Conservation (phyloP, 164 flowering plant species). For the Euptelea pleiosperma region DNA sequence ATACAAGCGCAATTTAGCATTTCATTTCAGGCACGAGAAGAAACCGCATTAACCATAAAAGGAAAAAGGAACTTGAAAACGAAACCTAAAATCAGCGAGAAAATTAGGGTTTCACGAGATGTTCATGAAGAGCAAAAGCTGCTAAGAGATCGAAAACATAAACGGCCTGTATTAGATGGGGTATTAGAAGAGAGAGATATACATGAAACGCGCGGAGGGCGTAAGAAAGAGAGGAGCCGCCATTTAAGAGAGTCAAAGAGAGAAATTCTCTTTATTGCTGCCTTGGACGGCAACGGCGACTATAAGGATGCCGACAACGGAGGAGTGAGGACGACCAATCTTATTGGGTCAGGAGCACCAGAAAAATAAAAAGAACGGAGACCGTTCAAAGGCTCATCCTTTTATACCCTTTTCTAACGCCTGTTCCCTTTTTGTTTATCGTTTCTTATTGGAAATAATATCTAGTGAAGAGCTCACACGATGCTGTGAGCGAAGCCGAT, state of each 20-base stretch:
- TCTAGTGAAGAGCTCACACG: too few relatives aligned
- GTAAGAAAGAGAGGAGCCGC: conserved; percentile 17
- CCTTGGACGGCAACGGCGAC: neutral
- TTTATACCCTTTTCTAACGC: too few relatives aligned
- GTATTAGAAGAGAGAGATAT: too few relatives aligned
- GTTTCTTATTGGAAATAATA: too few relatives aligned
- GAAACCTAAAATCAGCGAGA: neutral
- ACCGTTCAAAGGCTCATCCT: too few relatives aligned
- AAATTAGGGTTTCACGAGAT: conserved; percentile 18
- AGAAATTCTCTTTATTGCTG: neutral
- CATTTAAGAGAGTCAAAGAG: conserved; percentile 11
- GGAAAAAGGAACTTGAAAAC: neutral
- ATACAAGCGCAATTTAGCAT: neutral
- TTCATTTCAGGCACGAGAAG: neutral
- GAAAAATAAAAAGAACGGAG: too few relatives aligned
- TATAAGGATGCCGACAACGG: conserved; percentile 4
- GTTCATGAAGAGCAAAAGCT: neutral
- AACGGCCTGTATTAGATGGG: neutral
- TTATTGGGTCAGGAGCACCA: too few relatives aligned
- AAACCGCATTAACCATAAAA: too few relatives aligned
- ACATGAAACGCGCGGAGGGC: conserved; percentile 10
- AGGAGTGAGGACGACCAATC: neutral
- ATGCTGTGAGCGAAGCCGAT: too few relatives aligned
- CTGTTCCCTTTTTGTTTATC: too few relatives aligned
- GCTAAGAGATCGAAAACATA: neutral